Evolutionary conservation across 2,329 filamentous ascomycete genomes (phyloP).

Genomic region (Pestalotiopsis sp.): DNA sequence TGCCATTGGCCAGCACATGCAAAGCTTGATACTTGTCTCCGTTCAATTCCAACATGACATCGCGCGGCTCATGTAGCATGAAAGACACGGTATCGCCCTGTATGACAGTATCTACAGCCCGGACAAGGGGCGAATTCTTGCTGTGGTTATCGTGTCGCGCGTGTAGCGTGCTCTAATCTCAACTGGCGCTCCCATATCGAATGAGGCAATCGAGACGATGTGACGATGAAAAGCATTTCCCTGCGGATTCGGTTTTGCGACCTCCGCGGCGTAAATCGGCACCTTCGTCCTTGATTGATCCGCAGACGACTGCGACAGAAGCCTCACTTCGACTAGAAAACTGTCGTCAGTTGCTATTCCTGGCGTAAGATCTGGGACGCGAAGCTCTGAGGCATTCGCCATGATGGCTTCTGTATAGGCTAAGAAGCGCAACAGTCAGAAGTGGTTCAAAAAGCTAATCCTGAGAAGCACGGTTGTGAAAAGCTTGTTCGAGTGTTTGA

Average conservation of each 20-base stretch:
- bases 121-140: not conserved
- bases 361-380: not conserved
- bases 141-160: not conserved
- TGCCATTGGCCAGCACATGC: not conserved
- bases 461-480: too few relatives aligned
- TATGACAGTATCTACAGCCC: not conserved
- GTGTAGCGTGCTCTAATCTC: not conserved
- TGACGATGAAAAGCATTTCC: not conserved
- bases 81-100: not conserved
- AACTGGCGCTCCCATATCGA: not conserved
- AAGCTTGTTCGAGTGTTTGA: not conserved
- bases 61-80: not conserved
- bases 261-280: not conserved
- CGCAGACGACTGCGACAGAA: not conserved
- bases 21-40: not conserved
- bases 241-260: not conserved
- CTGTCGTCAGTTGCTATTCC: not conserved
- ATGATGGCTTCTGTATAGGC: not conserved
- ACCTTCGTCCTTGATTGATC: not conserved
- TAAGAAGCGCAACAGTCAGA: not conserved
- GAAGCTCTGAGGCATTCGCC: not conserved
- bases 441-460: too few relatives aligned
- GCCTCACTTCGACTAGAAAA: not conserved
- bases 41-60: constrained; percentile 1
- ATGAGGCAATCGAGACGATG: not conserved